Evolutionary conservation across 768 basidiomycete genomes (phyloP), one percentile per base, ranked within the genome.

Genomic region (Boletus rubroflammeus): DNA sequence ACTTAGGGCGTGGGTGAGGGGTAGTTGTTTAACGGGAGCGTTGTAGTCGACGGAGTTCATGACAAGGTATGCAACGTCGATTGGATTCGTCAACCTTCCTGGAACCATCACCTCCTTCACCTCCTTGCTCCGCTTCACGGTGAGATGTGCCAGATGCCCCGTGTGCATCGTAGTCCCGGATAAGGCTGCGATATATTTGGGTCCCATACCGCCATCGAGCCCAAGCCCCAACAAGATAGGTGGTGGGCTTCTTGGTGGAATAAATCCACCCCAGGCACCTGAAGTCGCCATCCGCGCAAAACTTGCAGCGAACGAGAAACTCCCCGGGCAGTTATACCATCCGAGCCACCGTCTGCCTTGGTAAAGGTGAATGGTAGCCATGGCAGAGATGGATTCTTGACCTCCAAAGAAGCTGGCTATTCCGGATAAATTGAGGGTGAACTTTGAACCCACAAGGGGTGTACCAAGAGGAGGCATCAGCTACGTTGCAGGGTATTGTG

Each of bases 261-360:
- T 58, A 3, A 72, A 47, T 1, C 62, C 66, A 38, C 63, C 51
- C 66, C 67, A 72, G 39, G 62, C 50, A n/a, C 58, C 59, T 1
- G 63, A 53, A 14, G 59, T 60, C 1, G 66, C 62, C 47, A 73
- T 64, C 10, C 60, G 59, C 2, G 67, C 67, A 47, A 72, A 72
- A 9, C 62, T 60, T 42, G 61, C 67, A 19, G 72, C 73, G 35
- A 73, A 59, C 5, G 50, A 47, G 34, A 67, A 70, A 10, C 55
- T 64, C 29, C 72, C 73, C 0, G 71, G 72, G n/a, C 64, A 70
- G 48, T 74, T 74, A 28, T 73, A 73, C 68, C 68, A 73, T 17
- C 72, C 73, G 14, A 74, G 52, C 69, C 68, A 74, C 35, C 62
- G 65, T 47, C 67, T 64, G 23, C 64, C 64, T 47, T 65, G 47